These are phyloP conservation scores for Penicillium sp. DNA, from an alignment of 2,329 filamentous ascomycete species.

Conservation along the genomic window DNA sequence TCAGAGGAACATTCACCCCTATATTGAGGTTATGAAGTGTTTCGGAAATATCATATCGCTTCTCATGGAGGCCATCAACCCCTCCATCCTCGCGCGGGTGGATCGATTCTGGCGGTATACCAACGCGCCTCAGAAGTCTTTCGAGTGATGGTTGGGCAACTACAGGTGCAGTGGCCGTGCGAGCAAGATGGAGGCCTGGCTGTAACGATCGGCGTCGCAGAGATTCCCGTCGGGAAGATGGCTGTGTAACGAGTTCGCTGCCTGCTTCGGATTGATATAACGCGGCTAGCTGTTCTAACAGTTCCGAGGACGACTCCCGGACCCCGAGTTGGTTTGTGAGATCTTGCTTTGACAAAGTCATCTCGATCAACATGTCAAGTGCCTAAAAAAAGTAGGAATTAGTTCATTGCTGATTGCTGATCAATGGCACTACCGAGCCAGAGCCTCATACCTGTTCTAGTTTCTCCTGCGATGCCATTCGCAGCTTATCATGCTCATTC, in stretches of 20 bases:
- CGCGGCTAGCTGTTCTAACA: slow-evolving; percentile 26
- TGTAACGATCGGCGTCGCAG: slow-evolving; percentile 23
- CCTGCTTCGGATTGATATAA: slow-evolving; percentile 28
- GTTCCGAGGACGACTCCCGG: slow-evolving; percentile 30
- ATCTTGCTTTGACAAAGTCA: slow-evolving; percentile 27
- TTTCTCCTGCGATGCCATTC: slow-evolving; percentile 26
- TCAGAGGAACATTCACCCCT: slow-evolving; percentile 27
- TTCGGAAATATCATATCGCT: slow-evolving; percentile 25
- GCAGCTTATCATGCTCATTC: slow-evolving; percentile 25
- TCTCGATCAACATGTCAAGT: slow-evolving; percentile 26
- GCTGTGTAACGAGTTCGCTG: slow-evolving; percentile 15
- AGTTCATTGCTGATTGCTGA: slow-evolving; percentile 2
- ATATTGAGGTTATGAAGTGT: slow-evolving; percentile 22
- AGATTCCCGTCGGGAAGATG: slow-evolving; percentile 22
- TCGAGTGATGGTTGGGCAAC: slow-evolving; percentile 23
- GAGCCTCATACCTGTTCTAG: slow-evolving; percentile 27
- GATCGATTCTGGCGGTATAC: slow-evolving; percentile 24
- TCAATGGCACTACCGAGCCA: neutral
- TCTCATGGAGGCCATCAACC: slow-evolving; percentile 22
- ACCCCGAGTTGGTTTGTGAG: slow-evolving; percentile 24
- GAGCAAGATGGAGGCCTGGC: slow-evolving; percentile 12
- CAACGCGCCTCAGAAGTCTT: slow-evolving; percentile 28
- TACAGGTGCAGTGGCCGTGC: slow-evolving; percentile 9
- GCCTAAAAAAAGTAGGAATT: slow-evolving; percentile 19
- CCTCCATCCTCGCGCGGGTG: slow-evolving; percentile 16